phyloP scores from a whole-genome alignment of 352 stramenopile species.

The Phytophthora crassamura region DNA sequence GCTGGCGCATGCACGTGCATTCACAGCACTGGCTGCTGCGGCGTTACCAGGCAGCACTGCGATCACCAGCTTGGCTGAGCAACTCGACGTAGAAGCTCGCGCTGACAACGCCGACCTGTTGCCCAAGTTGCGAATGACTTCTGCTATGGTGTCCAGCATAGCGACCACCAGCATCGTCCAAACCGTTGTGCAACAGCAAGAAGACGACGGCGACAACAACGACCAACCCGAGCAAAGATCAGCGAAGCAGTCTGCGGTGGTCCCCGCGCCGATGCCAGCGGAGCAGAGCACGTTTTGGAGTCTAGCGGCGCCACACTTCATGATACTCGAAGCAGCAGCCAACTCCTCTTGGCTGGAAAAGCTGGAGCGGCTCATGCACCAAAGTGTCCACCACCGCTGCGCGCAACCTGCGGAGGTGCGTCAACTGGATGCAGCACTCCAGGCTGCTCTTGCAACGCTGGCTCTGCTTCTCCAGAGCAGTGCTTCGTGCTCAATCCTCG shows the following conservation, averaged over 20 bases:
- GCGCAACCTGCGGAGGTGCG: slow-evolving; percentile 38
- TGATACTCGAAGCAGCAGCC: slow-evolving; percentile 34
- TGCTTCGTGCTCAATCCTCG: slow-evolving; percentile 5
- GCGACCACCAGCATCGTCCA: not conserved
- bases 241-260: slow-evolving; percentile 1
- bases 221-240: slow-evolving; percentile 23
- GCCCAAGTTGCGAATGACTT: slow-evolving; percentile 28
- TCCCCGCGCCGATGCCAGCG: not conserved
- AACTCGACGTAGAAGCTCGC: slow-evolving; percentile 43
- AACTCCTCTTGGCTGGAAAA: slow-evolving; percentile 41
- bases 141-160: slow-evolving; percentile 10
- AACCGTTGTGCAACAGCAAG: not conserved
- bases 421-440: slow-evolving; percentile 41
- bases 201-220: slow-evolving; percentile 40
- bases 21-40: slow-evolving; percentile 31
- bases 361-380: slow-evolving; percentile 60
- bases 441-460: slow-evolving; percentile 23
- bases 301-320: slow-evolving; percentile 28
- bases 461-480: slow-evolving; percentile 4
- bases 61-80: slow-evolving; percentile 40
- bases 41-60: slow-evolving; percentile 27
- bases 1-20: slow-evolving; percentile 36
- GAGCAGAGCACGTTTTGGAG: slow-evolving; percentile 30
- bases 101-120: slow-evolving; percentile 9
- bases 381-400: slow-evolving; percentile 63